Base-by-base conservation (phyloP, 768 basidiomycete species). In the Tylopilus intermedius region DNA sequence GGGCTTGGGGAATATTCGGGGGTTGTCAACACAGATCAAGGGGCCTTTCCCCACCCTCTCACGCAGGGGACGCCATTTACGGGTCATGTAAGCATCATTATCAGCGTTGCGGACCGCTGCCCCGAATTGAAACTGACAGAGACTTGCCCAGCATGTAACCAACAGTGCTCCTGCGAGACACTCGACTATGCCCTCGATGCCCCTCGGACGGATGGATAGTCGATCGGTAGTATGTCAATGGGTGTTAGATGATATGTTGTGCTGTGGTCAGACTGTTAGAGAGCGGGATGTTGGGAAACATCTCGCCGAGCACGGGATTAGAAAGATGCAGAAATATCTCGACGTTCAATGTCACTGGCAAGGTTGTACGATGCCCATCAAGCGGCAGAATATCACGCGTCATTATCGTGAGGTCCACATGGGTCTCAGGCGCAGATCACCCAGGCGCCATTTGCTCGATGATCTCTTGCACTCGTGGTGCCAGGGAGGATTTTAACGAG, bases 381-480 rank as follows among this genome's bases (percentile, higher is more conserved):
- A 54, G 32, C 39, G 62, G 5, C 22, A 50, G 0, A 21, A 55
- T 2, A 40, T 65, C 0, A 0, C 21, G 9, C 47, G 63, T 0
- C 63, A 65, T 10, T 9, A n/a, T 2, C 54, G 60, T 0, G 62
- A 63, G 9, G 57, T 59, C 0, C 62, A 63, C 3, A 9, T 62
- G 8, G 40, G 54, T 9, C 46, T 40, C 44, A 59, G 44, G 26
- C 62, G 62, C 49, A 47, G 9, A 22, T 18, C 42, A n/a, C 22
- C 6, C 30, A 22, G 13, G 8, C 3, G 6, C 6, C 11, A 24
- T 21, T 10, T 40, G 21, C 33, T 37, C 27, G n/a, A 11, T 5
- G 6, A 3, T 0, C 27, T 7, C 38, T 15, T 24, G 8, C 24
- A 2, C n/a, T 8, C 15, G 15, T 27, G 18, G 13, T 7, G 3